A percentile compares a stretch with the other conserved stretches of the same genome.
Conservation (phyloP, 2,329 filamentous ascomycete species). For the Lasiodiplodia theobromae region DNA sequence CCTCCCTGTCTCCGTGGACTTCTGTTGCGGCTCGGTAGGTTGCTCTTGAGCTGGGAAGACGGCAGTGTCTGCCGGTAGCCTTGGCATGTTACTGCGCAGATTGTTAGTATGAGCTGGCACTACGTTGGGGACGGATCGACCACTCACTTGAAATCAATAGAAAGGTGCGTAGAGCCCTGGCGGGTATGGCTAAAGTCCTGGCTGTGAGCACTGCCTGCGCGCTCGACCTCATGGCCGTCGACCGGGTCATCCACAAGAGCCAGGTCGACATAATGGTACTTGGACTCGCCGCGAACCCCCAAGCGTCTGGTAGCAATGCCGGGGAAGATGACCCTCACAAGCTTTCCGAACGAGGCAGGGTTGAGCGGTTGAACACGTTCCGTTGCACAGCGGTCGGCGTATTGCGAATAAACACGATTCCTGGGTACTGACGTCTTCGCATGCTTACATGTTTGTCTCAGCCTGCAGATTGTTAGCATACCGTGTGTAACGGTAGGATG, state of each 20-base stretch:
- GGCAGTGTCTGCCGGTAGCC: slow-evolving; percentile 57
- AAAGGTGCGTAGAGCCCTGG: slow-evolving; percentile 42
- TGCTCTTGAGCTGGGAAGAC: slow-evolving; percentile 51
- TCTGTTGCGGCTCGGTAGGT: slow-evolving; percentile 36
- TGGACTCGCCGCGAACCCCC: slow-evolving; percentile 94
- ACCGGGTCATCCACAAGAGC: slow-evolving; percentile 55
- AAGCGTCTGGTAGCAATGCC: slow-evolving; percentile 91
- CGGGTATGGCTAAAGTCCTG: slow-evolving; percentile 32
- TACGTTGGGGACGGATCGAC: too few relatives aligned
- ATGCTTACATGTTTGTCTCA: slow-evolving; percentile 74
- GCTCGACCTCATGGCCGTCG: slow-evolving; percentile 29
- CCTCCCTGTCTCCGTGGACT: slow-evolving; percentile 43
- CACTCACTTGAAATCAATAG: slow-evolving; percentile 46
- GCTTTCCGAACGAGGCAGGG: slow-evolving; percentile 95
- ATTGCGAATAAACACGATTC: slow-evolving; percentile 93
- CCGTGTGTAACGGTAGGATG: slow-evolving; percentile 1
- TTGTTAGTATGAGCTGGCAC: not conserved
- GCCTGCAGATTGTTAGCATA: slow-evolving; percentile 60
- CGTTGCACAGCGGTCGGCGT: slow-evolving; percentile 89
- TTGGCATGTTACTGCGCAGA: slow-evolving; percentile 48
- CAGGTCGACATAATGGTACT: slow-evolving; percentile 85
- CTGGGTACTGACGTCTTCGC: slow-evolving; percentile 88
- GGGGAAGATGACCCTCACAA: slow-evolving; percentile 94
- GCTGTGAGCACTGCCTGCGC: slow-evolving; percentile 29
- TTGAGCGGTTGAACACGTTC: slow-evolving; percentile 95